phyloP scores from a whole-genome alignment of 2,329 filamentous ascomycete genomes.

The Penicillium janthinellum region DNA sequence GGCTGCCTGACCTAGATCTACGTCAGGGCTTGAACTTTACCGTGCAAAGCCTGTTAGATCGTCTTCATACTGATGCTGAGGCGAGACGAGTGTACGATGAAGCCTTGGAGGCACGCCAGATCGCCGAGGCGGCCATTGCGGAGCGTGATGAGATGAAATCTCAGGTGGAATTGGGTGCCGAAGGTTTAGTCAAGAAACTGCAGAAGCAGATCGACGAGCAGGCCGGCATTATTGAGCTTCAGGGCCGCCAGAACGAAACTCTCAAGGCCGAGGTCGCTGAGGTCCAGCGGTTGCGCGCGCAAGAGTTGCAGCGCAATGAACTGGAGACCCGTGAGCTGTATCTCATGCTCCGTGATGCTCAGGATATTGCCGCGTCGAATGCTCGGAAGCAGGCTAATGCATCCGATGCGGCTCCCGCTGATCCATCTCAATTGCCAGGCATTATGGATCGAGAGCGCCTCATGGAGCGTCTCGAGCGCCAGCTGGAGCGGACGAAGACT shows the following conservation, averaged over 20 bases:
- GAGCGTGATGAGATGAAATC: conserved; percentile 94
- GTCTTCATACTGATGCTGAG: conserved; percentile 94
- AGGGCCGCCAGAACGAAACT: conserved; percentile 79
- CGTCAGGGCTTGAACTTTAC: conserved; percentile 98
- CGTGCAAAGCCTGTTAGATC: conserved; percentile 91
- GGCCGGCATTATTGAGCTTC: conserved; percentile 83
- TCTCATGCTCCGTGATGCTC: conserved; percentile 95
- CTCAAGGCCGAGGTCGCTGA: conserved; percentile 88
- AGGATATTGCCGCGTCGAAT: conserved; percentile 90
- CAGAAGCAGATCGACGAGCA: conserved; percentile 96
- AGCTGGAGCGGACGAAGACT: conserved; percentile 94
- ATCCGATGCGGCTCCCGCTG: conserved; percentile 50
- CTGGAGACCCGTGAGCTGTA: conserved; percentile 95
- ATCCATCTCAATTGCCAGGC: conserved; percentile 79
- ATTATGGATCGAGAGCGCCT: conserved; percentile 90
- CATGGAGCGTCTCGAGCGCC: conserved; percentile 91
- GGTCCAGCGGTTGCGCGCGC: conserved; percentile 79
- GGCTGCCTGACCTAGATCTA: conserved; percentile 93
- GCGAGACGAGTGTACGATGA: conserved; percentile 91
- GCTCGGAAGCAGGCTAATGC: conserved; percentile 59
- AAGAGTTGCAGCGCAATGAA: conserved; percentile 92
- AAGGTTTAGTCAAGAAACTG: conserved; percentile 88
- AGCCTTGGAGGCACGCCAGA: conserved; percentile 83
- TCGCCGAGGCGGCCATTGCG: conserved; percentile 92
- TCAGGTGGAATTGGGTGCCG: conserved; percentile 85